These are phyloP conservation scores for Mortierella sp. DNA, from an alignment of 371 early-diverging fungal species.

Conservation along the genomic window DNA sequence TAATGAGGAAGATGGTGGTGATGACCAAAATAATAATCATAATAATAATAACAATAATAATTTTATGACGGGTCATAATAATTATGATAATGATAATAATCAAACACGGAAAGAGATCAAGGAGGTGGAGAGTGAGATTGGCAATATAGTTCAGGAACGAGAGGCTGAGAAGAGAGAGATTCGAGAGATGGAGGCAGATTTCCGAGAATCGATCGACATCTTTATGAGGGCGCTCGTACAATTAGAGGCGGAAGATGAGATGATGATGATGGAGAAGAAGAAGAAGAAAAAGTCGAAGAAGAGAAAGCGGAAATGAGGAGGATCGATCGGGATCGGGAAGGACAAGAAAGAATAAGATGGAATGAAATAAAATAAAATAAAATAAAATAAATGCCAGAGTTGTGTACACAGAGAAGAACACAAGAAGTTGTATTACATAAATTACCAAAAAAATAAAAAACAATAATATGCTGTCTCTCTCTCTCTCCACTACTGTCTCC, in stretches of 20 bases:
- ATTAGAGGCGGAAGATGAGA: background rate
- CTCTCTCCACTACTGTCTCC: too few relatives aligned
- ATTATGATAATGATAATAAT: background rate
- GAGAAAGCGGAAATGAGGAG: too few relatives aligned
- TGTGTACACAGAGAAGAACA: too few relatives aligned
- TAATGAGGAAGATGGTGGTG: background rate
- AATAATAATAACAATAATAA: background rate
- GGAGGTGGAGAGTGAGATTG: background rate
- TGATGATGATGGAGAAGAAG: background rate
- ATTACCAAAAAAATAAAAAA: too few relatives aligned
- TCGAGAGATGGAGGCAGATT: conserved; percentile 6
- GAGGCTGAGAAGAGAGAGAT: conserved; percentile 7
- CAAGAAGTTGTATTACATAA: too few relatives aligned
- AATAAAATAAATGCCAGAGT: too few relatives aligned
- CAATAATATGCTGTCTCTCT: too few relatives aligned
- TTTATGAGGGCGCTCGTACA: background rate
- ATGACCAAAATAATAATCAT: background rate
- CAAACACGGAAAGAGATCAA: background rate
- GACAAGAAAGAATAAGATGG: too few relatives aligned
- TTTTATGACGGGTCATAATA: background rate
- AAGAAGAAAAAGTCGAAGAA: background rate
- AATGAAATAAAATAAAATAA: too few relatives aligned
- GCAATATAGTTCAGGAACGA: background rate
- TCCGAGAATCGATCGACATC: background rate
- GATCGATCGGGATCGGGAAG: too few relatives aligned